Conservation (phyloP, 2,329 filamentous ascomycete species). For the Neobulgaria alba region DNA sequence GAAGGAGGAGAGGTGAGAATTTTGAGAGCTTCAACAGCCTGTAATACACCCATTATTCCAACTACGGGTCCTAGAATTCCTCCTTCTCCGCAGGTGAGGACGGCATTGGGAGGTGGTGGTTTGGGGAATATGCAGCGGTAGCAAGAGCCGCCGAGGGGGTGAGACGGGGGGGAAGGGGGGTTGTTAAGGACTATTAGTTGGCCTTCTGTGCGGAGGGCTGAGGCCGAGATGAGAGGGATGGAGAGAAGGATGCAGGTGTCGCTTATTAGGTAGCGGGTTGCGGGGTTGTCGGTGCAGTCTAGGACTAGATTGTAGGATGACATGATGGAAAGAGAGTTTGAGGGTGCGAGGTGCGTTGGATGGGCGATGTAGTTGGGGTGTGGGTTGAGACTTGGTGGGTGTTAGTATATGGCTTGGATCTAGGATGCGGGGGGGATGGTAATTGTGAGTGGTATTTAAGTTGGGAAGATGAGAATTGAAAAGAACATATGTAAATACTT, state of each 20-base stretch:
- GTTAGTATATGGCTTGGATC: slow-evolving; percentile 3
- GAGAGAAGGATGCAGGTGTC: slow-evolving; percentile 75
- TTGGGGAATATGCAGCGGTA: slow-evolving; percentile 90
- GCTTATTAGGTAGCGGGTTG: slow-evolving; percentile 84
- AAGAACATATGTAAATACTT: slow-evolving; percentile 39
- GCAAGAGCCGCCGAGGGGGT: slow-evolving; percentile 63
- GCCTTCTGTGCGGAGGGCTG: slow-evolving; percentile 79
- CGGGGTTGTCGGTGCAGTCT: slow-evolving; percentile 92
- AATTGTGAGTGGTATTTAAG: too few species aligned
- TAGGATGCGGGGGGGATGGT: too few species aligned
- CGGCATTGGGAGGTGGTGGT: slow-evolving; percentile 74
- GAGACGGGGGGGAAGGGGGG: slow-evolving; percentile 54
- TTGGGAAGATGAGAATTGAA: background rate
- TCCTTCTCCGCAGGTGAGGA: slow-evolving; percentile 83
- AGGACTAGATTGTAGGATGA: slow-evolving; percentile 71
- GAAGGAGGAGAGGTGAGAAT: slow-evolving; percentile 46
- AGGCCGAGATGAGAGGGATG: slow-evolving; percentile 80
- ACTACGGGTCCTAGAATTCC: slow-evolving; percentile 90
- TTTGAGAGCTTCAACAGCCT: slow-evolving; percentile 84
- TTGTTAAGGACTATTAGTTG: slow-evolving; percentile 85
- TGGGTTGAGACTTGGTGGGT: slow-evolving; percentile 58
- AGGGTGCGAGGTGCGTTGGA: slow-evolving; percentile 54
- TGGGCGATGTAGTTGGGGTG: slow-evolving; percentile 56
- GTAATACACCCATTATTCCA: slow-evolving; percentile 84
- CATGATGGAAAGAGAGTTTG: slow-evolving; percentile 60